Evolutionary conservation across 495 filamentous ascomycete species (phyloP).

Genomic region (Annulohypoxylon nitens): DNA sequence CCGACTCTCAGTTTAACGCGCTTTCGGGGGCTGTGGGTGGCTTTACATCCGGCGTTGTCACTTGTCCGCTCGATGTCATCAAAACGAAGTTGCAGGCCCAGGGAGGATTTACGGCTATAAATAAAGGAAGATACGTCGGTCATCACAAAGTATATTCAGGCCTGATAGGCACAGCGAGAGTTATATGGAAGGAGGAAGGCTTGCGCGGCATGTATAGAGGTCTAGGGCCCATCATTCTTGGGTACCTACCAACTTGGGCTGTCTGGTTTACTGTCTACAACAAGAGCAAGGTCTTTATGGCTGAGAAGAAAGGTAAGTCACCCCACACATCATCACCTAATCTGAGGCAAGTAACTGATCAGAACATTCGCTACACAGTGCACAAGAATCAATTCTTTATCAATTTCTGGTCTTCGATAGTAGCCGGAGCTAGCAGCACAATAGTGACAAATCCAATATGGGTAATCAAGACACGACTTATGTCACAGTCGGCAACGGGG

Average conservation of each 20-base stretch:
- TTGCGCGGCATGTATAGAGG: constrained; percentile 93
- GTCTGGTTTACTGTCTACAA: constrained; percentile 98
- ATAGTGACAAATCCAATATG: constrained; percentile 99
- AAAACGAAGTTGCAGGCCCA: constrained; percentile 99
- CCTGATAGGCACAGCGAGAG: constrained; percentile 83
- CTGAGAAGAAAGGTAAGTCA: constrained; percentile 73
- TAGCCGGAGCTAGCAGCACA: constrained; percentile 91
- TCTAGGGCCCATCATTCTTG: constrained; percentile 91
- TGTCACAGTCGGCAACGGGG: constrained; percentile 78
- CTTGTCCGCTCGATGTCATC: constrained; percentile 97
- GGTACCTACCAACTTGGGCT: constrained; percentile 97
- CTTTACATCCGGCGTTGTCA: constrained; percentile 91
- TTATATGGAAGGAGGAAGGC: constrained; percentile 90
- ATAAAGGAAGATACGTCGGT: constrained; percentile 60
- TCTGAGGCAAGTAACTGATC: constrained; percentile 26
- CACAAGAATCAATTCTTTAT: constrained; percentile 60
- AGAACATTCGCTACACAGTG: constrained; percentile 32
- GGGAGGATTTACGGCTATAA: constrained; percentile 73
- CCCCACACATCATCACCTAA: background rate
- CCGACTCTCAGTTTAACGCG: constrained; percentile 68
- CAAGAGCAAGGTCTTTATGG: constrained; percentile 79
- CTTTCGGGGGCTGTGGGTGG: constrained; percentile 89
- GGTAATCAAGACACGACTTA: constrained; percentile 98
- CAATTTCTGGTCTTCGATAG: constrained; percentile 82
- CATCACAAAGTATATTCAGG: constrained; percentile 79